Conservation (phyloP, 768 basidiomycete genomes). For the Boletales sp. region DNA sequence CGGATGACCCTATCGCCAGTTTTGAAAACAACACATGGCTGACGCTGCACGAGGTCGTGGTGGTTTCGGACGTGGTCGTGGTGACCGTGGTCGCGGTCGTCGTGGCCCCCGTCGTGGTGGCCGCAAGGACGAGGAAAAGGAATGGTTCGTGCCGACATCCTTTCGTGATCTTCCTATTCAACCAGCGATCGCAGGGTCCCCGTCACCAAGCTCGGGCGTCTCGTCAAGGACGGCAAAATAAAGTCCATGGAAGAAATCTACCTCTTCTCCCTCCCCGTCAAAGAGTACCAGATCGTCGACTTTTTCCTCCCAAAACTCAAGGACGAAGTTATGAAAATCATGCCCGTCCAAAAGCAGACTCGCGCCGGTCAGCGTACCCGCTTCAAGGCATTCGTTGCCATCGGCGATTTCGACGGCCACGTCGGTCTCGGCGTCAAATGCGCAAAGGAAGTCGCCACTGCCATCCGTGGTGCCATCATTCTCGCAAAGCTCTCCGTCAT, state of each 20-base stretch:
- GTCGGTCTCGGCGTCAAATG: conserved; percentile 99
- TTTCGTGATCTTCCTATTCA: conserved; percentile 3
- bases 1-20: conserved; percentile 41
- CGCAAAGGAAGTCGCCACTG: conserved; percentile 99
- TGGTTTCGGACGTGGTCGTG: conserved; percentile 83
- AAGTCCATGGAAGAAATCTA: conserved; percentile 99
- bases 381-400: conserved; percentile 99
- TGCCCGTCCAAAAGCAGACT: conserved; percentile 99
- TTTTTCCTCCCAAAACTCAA: conserved; percentile 99
- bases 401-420: conserved; percentile 98
- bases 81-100: conserved; percentile 62
- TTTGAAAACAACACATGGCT: conserved; percentile 54
- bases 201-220: conserved; percentile 98
- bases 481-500: conserved; percentile 97
- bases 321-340: conserved; percentile 99
- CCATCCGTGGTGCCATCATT: conserved; percentile 99
- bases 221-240: conserved; percentile 99
- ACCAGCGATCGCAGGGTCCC: conserved; percentile 64
- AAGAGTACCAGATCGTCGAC: conserved; percentile 99
- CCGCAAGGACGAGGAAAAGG: conserved; percentile 99
- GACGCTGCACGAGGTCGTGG: conserved; percentile 92
- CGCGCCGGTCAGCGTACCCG: conserved; percentile 99
- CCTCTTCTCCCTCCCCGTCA: conserved; percentile 99
- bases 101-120: conserved; percentile 89
- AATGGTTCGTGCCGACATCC: conserved; percentile 66